phyloP scores from a whole-genome alignment of 179 eudicot genomes.

The Amaranthus tricolor region DNA sequence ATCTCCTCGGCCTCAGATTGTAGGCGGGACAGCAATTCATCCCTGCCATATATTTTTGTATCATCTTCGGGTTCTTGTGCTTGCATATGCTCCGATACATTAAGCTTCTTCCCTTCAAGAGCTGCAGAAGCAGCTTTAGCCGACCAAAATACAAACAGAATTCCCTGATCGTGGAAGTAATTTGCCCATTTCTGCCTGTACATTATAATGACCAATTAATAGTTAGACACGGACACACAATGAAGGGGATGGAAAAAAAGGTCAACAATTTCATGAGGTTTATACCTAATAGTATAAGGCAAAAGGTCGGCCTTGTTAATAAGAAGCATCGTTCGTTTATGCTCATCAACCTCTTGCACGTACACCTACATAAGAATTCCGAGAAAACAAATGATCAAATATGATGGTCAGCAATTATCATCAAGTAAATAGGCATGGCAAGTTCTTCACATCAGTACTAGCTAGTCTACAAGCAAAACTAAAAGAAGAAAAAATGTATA shows the following conservation, averaged over 20 bases:
- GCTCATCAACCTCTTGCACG: slow-evolving; percentile 78
- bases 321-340: slow-evolving; percentile 88
- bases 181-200: slow-evolving; percentile 86
- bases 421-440: background rate
- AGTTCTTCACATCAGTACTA: slow-evolving; percentile 1
- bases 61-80: slow-evolving; percentile 46
- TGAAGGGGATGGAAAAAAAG: background rate
- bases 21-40: slow-evolving; percentile 74
- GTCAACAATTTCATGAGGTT: background rate
- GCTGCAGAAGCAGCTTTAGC: slow-evolving; percentile 94
- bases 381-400: slow-evolving; percentile 2
- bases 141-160: slow-evolving; percentile 92
- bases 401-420: no score
- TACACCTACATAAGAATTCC: slow-evolving; percentile 49
- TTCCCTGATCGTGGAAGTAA: slow-evolving; percentile 70
- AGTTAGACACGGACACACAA: background rate
- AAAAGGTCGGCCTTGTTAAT: slow-evolving; percentile 95
- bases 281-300: slow-evolving; percentile 66
- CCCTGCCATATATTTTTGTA: slow-evolving; percentile 74
- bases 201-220: background rate
- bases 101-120: slow-evolving; percentile 59
- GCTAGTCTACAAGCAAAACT: background rate
- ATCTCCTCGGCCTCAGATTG: slow-evolving; percentile 93
- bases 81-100: slow-evolving; percentile 23
- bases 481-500: slow-evolving; percentile 11